Evolutionary conservation across 2,329 filamentous ascomycete genomes (phyloP).

Genomic region (Apiospora koreana): DNA sequence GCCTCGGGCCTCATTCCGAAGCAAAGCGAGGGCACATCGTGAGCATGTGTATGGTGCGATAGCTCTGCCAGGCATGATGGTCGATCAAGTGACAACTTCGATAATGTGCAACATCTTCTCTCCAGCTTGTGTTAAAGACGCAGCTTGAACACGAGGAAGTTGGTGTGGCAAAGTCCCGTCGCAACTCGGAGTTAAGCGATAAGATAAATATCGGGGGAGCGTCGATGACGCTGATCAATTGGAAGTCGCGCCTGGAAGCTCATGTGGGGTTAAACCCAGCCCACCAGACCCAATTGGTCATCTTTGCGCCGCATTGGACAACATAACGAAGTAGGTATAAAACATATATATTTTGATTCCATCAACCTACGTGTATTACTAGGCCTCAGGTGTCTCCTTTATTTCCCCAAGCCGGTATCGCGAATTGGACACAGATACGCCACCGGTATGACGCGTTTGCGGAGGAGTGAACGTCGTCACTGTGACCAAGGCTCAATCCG

Average conservation of each 20-base stretch:
- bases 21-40: not conserved
- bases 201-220: not conserved
- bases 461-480: too few relatives aligned
- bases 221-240: conserved; percentile 2
- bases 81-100: not conserved
- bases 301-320: too few relatives aligned
- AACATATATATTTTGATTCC: too few relatives aligned
- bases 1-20: not conserved
- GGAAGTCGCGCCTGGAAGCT: not conserved
- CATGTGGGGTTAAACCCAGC: not conserved
- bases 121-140: not conserved
- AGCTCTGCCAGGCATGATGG: not conserved
- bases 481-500: too few relatives aligned
- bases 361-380: too few relatives aligned
- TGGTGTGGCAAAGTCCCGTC: not conserved
- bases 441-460: too few relatives aligned
- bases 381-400: too few relatives aligned
- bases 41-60: not conserved
- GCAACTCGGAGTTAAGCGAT: conserved; percentile 2
- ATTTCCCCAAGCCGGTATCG: too few relatives aligned
- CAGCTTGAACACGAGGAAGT: not conserved
- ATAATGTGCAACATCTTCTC: not conserved
- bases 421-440: too few relatives aligned
- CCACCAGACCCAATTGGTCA: not conserved
- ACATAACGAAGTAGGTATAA: too few relatives aligned